These are phyloP conservation scores for Leishmania mexicana DNA, from an alignment of 208 protist genomes.

Conservation along the genomic window DNA sequence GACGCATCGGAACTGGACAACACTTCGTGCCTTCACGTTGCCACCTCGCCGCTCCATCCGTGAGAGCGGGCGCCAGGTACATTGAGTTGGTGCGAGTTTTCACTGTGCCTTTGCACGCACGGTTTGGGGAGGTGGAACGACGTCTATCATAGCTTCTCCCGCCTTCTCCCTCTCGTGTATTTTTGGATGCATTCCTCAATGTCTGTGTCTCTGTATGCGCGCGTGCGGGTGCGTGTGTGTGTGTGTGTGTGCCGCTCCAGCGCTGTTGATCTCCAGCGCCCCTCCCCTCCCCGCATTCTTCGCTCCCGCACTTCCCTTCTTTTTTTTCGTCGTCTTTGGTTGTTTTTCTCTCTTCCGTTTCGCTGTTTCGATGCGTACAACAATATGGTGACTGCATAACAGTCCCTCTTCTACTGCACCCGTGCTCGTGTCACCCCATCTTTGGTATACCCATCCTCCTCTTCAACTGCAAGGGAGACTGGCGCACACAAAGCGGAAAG, in stretches of 20 bases:
- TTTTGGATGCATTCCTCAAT: neutral
- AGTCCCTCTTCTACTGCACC: neutral
- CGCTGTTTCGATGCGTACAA: neutral
- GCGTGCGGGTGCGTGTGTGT: neutral
- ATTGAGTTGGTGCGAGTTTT: neutral
- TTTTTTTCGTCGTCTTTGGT: neutral
- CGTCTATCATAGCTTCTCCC: neutral
- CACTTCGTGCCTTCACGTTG: neutral
- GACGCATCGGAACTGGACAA: neutral
- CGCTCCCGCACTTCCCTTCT: neutral
- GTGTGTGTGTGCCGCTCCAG: neutral
- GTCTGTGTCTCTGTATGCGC: neutral
- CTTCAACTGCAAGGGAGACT: neutral
- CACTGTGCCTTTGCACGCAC: neutral
- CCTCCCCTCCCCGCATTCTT: neutral
- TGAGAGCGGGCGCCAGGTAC: neutral
- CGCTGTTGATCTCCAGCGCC: neutral
- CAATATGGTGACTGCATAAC: neutral
- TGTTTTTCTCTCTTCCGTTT: slow-evolving; percentile 3
- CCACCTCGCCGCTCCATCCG: neutral
- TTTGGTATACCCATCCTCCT: neutral
- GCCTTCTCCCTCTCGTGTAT: slow-evolving; percentile 1
- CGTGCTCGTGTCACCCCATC: neutral
- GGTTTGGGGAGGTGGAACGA: neutral
- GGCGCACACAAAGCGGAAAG: neutral